Evolutionary conservation across 2,329 filamentous ascomycete genomes (phyloP).

Genomic region (Cyclaneusma minus): DNA sequence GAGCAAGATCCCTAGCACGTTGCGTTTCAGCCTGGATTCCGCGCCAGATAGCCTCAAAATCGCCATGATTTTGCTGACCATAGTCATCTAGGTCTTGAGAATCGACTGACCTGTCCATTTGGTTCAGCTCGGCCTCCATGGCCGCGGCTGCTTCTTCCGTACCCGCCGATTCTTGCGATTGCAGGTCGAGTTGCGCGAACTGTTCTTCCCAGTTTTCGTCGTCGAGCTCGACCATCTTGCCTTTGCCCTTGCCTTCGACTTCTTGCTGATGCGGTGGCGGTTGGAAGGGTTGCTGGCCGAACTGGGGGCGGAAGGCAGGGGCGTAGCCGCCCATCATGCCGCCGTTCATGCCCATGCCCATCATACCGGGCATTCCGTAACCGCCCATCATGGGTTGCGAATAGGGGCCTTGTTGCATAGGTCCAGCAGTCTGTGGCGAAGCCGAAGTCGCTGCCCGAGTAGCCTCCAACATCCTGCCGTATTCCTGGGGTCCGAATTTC

Average conservation of each 20-base stretch:
- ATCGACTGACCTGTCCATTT: constrained; percentile 68
- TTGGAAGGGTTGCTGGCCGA: constrained; percentile 28
- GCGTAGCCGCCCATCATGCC: constrained; percentile 22
- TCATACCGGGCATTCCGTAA: constrained; percentile 21
- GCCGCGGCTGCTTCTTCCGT: constrained; percentile 23
- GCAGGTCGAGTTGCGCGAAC: constrained; percentile 73
- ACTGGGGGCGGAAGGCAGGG: constrained; percentile 32
- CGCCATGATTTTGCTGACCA: constrained; percentile 50
- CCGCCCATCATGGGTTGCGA: constrained; percentile 9
- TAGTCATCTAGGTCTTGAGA: constrained; percentile 22
- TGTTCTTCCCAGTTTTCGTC: constrained; percentile 93
- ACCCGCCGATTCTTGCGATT: constrained; percentile 27
- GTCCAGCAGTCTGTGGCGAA: constrained; percentile 8
- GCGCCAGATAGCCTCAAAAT: constrained; percentile 83
- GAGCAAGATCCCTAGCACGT: constrained; percentile 52
- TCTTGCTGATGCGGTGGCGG: constrained; percentile 22
- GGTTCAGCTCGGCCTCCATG: constrained; percentile 54
- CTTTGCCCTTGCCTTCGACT: constrained; percentile 56
- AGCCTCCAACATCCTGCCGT: no score
- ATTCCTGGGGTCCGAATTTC: no score
- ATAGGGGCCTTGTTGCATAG: constrained; percentile 14
- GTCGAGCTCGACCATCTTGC: constrained; percentile 85
- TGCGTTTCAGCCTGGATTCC: constrained; percentile 66
- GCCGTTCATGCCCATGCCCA: constrained; percentile 39
- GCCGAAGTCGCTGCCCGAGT: no score